A percentile compares a stretch with the other conserved stretches of the same genome.
Conservation (phyloP, 352 stramenopile genomes). For the Chrysophaeum taylorii region DNA sequence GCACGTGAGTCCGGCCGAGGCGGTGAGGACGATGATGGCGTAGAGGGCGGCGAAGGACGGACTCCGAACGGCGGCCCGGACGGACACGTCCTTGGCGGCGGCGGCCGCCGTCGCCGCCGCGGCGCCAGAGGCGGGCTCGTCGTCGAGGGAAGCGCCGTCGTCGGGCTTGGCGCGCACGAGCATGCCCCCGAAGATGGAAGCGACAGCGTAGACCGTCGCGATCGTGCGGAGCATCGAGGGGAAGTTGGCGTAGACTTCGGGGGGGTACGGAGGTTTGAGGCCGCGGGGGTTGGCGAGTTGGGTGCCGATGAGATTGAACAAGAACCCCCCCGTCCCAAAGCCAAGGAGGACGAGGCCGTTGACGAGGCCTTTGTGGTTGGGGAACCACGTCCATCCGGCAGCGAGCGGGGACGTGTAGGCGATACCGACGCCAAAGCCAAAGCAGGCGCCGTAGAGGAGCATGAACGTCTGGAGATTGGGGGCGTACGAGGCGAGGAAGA, state of each 20-base stretch:
- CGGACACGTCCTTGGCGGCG: background rate
- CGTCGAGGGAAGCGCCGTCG: too few species aligned
- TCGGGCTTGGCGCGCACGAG: slow-evolving; percentile 20
- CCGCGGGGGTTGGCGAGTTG: slow-evolving; percentile 28
- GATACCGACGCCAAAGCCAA: slow-evolving; percentile 36
- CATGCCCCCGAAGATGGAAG: slow-evolving; percentile 28
- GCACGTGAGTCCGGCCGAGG: slow-evolving; percentile 34
- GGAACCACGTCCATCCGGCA: slow-evolving; percentile 37
- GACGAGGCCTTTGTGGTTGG: slow-evolving; percentile 36
- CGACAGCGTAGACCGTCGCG: slow-evolving; percentile 31
- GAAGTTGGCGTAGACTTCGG: slow-evolving; percentile 34
- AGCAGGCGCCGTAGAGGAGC: slow-evolving; percentile 35
- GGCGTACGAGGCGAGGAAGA: slow-evolving; percentile 35
- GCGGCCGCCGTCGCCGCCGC: background rate
- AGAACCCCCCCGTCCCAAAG: slow-evolving; percentile 38
- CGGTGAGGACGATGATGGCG: slow-evolving; percentile 24
- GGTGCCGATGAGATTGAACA: slow-evolving; percentile 40
- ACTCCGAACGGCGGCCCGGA: slow-evolving; percentile 5
- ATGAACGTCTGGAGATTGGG: slow-evolving; percentile 34
- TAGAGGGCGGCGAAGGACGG: slow-evolving; percentile 26
- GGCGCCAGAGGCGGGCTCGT: background rate
- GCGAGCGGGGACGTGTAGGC: slow-evolving; percentile 43
- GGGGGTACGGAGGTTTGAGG: slow-evolving; percentile 28
- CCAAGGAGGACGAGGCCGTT: slow-evolving; percentile 35
- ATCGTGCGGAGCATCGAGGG: slow-evolving; percentile 37